These are phyloP conservation scores for Litchi chinensis DNA, from an alignment of 345 rosid genomes.

Conservation along the genomic window DNA sequence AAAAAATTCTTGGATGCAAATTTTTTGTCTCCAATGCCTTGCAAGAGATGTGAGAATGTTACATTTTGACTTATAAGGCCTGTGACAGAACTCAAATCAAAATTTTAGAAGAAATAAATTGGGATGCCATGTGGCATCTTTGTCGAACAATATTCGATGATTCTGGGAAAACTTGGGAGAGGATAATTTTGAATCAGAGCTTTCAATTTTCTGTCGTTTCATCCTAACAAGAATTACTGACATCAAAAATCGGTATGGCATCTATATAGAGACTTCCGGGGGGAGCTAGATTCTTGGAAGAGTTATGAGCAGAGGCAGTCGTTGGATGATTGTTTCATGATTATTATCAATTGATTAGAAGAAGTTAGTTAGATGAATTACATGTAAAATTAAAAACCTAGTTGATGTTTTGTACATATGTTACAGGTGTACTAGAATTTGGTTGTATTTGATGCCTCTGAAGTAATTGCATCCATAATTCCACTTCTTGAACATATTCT, in stretches of 20 bases:
- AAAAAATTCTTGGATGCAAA: neutral
- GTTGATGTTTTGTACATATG: constrained; percentile 34
- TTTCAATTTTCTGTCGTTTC: constrained; percentile 1
- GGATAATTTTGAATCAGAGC: constrained; percentile 16
- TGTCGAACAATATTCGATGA: constrained; percentile 12
- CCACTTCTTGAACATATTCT: neutral
- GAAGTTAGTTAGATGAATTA: constrained; percentile 13
- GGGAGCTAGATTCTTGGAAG: constrained; percentile 12
- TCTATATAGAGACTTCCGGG: neutral
- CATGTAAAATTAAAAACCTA: constrained; percentile 3
- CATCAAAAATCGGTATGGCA: constrained; percentile 14
- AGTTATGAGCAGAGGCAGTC: neutral
- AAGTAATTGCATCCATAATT: constrained; percentile 19
- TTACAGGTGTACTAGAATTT: constrained; percentile 20
- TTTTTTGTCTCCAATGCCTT: neutral
- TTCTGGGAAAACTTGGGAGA: neutral
- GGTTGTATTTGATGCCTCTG: constrained; percentile 15
- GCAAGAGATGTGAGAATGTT: constrained; percentile 11
- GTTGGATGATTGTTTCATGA: neutral
- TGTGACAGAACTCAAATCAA: neutral
- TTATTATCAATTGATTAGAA: neutral
- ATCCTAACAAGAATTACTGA: constrained; percentile 24
- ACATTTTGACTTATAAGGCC: neutral
- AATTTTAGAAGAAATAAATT: constrained; percentile 7
- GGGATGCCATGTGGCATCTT: neutral